Evolutionary conservation across 2,329 filamentous ascomycete genomes (phyloP).

Genomic region (Septoria petroselini): DNA sequence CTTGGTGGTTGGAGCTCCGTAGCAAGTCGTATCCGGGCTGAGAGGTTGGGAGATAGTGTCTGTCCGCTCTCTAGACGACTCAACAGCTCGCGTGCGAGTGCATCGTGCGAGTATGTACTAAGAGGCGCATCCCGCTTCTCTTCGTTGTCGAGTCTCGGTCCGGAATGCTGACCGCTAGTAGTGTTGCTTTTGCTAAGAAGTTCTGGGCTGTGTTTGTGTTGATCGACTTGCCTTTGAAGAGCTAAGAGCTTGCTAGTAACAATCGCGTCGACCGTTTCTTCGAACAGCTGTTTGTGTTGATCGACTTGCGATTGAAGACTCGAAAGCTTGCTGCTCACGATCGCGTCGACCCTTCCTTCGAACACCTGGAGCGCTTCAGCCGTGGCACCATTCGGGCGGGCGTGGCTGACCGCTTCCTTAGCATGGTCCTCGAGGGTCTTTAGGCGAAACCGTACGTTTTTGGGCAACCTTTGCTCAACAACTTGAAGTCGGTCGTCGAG

Average conservation of each 20-base stretch:
- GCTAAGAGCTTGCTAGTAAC: conserved; percentile 2
- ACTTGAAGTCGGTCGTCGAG: conserved; percentile 3
- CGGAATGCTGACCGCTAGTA: not conserved
- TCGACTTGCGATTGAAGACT: no score
- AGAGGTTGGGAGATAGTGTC: no score
- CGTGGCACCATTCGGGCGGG: not conserved
- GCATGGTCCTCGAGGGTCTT: conserved; percentile 10
- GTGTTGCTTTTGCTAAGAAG: not conserved
- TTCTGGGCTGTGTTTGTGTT: conserved; percentile 1
- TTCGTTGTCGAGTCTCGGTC: not conserved
- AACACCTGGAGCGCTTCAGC: no score
- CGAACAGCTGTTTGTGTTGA: not conserved
- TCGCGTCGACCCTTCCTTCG: no score
- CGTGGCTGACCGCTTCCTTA: conserved; percentile 1
- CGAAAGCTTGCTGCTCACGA: no score
- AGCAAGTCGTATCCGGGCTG: no score
- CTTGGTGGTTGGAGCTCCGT: no score
- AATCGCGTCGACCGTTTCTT: no score
- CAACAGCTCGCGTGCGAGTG: conserved; percentile 4
- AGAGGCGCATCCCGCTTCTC: not conserved
- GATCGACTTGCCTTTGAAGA: conserved; percentile 1
- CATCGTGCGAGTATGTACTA: not conserved
- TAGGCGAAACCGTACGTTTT: conserved; percentile 9
- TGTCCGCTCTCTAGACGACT: no score
- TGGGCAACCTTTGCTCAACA: conserved; percentile 8